These are phyloP conservation scores for Arthromyces matolae DNA, from an alignment of 768 basidiomycete species.

Conservation along the genomic window DNA sequence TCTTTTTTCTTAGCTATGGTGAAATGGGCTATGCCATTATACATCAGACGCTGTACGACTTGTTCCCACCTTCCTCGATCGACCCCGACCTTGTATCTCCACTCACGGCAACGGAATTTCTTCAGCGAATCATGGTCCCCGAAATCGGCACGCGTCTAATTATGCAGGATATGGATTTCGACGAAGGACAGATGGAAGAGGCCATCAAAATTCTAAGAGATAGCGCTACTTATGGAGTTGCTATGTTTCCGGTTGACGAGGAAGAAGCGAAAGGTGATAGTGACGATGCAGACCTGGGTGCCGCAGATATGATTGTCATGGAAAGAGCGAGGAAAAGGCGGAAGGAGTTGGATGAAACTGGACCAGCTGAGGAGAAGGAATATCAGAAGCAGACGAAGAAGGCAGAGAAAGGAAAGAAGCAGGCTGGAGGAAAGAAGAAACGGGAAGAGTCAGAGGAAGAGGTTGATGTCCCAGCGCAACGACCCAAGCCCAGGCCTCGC, in stretches of 20 bases:
- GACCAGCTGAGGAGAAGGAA: conserved; percentile 28
- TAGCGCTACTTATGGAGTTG: conserved; percentile 79
- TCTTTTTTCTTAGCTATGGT: conserved; percentile 78
- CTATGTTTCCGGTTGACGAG: conserved; percentile 74
- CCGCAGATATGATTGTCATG: conserved; percentile 51
- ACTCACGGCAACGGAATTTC: conserved; percentile 70
- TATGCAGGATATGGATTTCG: conserved; percentile 61
- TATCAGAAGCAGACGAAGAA: conserved; percentile 13
- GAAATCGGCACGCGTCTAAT: conserved; percentile 84
- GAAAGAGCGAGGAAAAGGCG: conserved; percentile 49
- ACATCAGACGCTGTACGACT: conserved; percentile 66
- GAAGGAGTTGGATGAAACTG: conserved; percentile 46
- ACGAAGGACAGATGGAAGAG: conserved; percentile 31
- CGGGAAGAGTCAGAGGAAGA: conserved; percentile 15
- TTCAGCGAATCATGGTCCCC: conserved; percentile 84
- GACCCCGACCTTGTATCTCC: conserved; percentile 54
- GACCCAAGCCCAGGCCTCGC: conserved; percentile 24
- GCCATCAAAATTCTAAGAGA: conserved; percentile 65
- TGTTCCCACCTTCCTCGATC: conserved; percentile 65
- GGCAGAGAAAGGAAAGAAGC: conserved; percentile 11
- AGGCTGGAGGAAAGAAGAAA: conserved; percentile 12
- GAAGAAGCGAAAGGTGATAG: conserved; percentile 36
- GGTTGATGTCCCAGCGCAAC: background rate
- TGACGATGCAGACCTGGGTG: conserved; percentile 33
- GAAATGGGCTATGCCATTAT: conserved; percentile 82